A percentile compares a stretch with the other conserved stretches of the same genome.
Conservation (phyloP, 352 stramenopile genomes). For the Globisporangium solare region DNA sequence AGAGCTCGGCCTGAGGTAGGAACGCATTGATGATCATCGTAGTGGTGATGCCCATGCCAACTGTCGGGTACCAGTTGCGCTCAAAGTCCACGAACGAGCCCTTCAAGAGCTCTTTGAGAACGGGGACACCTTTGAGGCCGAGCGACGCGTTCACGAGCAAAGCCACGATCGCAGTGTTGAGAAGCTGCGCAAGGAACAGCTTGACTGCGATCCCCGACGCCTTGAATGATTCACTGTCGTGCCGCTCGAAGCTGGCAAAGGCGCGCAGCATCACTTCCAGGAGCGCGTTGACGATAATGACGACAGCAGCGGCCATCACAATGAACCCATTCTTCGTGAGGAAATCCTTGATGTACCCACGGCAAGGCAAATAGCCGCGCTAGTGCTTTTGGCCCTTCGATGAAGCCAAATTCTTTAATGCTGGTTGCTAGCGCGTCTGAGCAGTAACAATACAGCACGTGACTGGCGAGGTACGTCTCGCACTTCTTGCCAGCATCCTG, state of each 20-base stretch:
- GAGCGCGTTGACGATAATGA: conserved; percentile 74
- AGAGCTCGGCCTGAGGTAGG: conserved; percentile 48
- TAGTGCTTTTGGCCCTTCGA: conserved; percentile 56
- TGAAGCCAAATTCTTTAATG: conserved; percentile 40
- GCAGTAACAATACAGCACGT: conserved; percentile 73
- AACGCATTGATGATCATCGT: conserved; percentile 85
- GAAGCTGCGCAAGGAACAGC: conserved; percentile 74
- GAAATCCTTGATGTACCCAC: conserved; percentile 62
- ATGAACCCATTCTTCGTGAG: conserved; percentile 65
- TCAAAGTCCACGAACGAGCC: conserved; percentile 81
- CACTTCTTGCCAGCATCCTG: conserved; percentile 33
- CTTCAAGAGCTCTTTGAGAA: conserved; percentile 57
- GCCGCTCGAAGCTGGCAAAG: conserved; percentile 66
- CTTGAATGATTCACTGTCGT: conserved; percentile 78
- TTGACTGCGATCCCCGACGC: conserved; percentile 67
- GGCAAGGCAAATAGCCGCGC: conserved; percentile 45
- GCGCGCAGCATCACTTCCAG: conserved; percentile 62
- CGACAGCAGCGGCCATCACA: conserved; percentile 47
- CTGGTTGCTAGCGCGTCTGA: conserved; percentile 38
- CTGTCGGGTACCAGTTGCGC: conserved; percentile 80
- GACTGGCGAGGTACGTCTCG: conserved; percentile 53
- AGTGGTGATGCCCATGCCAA: conserved; percentile 81
- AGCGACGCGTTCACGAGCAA: conserved; percentile 71
- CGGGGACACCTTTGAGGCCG: conserved; percentile 28
- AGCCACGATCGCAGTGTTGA: conserved; percentile 87